A percentile compares a stretch with the other conserved stretches of the same genome.
Evolutionary conservation across 2,329 filamentous ascomycete genomes (phyloP).

Genomic region (Capronia coronata): DNA sequence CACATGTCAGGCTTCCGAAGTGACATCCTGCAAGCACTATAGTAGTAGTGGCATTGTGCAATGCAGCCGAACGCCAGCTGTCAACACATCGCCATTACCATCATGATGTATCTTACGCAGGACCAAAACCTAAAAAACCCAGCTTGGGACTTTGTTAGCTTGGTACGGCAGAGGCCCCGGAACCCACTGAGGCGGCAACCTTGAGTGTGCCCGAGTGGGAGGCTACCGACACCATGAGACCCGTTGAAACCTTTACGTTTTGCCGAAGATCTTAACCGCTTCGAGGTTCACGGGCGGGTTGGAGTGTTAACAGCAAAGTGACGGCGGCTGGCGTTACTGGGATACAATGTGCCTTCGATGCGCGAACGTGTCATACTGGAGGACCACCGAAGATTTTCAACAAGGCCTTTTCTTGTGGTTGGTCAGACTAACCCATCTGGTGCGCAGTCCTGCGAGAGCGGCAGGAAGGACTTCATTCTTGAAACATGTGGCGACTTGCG

Average conservation of each 20-base stretch:
- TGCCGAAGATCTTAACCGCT: constrained; percentile 4
- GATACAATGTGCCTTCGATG: constrained; percentile 16
- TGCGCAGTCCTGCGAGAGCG: background rate
- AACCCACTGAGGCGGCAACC: background rate
- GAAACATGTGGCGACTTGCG: constrained; percentile 4
- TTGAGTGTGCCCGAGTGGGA: background rate
- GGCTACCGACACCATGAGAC: background rate
- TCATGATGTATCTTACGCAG: constrained; percentile 4
- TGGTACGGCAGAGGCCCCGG: background rate
- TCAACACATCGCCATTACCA: background rate
- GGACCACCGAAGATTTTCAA: constrained; percentile 5
- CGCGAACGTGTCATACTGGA: constrained; percentile 21
- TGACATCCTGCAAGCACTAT: background rate
- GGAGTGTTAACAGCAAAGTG: background rate
- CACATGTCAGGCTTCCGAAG: background rate
- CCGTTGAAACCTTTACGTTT: background rate
- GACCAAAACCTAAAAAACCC: background rate
- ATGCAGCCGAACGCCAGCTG: background rate
- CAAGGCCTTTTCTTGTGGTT: constrained; percentile 8
- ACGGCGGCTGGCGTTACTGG: constrained; percentile 5
- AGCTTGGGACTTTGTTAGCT: constrained; percentile 1
- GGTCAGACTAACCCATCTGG: background rate
- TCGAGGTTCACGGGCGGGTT: background rate
- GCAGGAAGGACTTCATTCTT: background rate
- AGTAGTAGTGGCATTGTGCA: background rate